Base-by-base conservation (phyloP, 305 asterid genomes). In the Rubia balearica region DNA sequence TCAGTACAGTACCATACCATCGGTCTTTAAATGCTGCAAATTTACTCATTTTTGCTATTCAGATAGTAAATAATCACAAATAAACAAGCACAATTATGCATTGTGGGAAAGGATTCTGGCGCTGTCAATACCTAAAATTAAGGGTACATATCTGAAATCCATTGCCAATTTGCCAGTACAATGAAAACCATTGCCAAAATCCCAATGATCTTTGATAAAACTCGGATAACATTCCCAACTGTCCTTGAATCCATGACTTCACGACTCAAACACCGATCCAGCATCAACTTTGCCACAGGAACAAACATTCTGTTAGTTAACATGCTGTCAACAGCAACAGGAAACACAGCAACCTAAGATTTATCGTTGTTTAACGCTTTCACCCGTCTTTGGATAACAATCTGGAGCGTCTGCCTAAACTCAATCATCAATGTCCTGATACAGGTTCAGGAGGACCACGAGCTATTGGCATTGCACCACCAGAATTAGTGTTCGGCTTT, bases 381-480 rank as follows among this genome's bases (percentile, higher is more conserved):
- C 33, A 41, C 60, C 48, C 1, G 36, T 21, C 36, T 14, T 43
- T 45, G 33, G 71, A 48, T 43, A 67, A 17, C 71, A 48, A 16
- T 30, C 46, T 17, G 0, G 71, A 27, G 11, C 16, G 36, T 70
- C 63, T 42, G 8, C 45, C 62, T 48, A 16, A 38, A 56, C 62
- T 3, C 33, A 21, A 21, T 19, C 62, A 19, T 85, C 82, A 78
- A 57, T 79, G 71, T 1, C 76, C 77, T 56, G 72, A 22, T 30
- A 70, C 79, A 51, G 88, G 82, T 73, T 74, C 84, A 46, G 98
- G 96, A 48, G 97, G 96, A 17, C 98, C 96, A 73, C 95, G 81
- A 67, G 97, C 96, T 51, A 88, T 88, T 41, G 89, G 95, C 81
- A 80, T 78, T 33, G 71, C 81, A 10, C 79, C 68, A 36, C 83